These are phyloP conservation scores for Persicaria tinctoria DNA, from an alignment of 148 eudicot species.

Conservation along the genomic window DNA sequence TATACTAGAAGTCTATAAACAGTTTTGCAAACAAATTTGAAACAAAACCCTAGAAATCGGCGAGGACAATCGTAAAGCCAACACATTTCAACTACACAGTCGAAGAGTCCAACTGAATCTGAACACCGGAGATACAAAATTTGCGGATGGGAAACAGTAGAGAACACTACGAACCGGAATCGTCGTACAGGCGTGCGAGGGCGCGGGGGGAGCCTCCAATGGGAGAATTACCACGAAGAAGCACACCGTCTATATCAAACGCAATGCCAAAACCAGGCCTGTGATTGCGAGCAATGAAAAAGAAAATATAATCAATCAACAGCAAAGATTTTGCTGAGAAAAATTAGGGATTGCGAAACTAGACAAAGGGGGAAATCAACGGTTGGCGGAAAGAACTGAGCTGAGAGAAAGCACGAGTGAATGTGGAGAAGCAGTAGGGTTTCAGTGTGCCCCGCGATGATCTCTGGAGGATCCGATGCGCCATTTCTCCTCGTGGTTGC, in stretches of 20 bases:
- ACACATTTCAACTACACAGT: background rate
- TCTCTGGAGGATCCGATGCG: slow-evolving; percentile 10
- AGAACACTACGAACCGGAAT: slow-evolving; percentile 24
- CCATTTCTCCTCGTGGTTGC: slow-evolving; percentile 17
- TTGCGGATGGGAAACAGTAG: background rate
- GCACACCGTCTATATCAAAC: slow-evolving; percentile 66
- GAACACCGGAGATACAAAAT: background rate
- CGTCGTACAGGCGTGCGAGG: slow-evolving; percentile 31
- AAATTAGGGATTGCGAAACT: background rate
- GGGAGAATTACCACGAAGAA: slow-evolving; percentile 49
- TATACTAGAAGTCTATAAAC: background rate
- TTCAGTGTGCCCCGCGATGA: background rate
- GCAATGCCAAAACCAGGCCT: slow-evolving; percentile 60
- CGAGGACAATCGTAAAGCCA: background rate
- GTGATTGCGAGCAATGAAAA: background rate
- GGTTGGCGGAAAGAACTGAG: background rate
- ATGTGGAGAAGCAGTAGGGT: background rate
- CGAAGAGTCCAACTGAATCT: slow-evolving; percentile 3
- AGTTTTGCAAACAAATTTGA: background rate
- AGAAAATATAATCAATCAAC: background rate
- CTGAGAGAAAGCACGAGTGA: slow-evolving; percentile 4
- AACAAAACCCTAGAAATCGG: slow-evolving; percentile 6
- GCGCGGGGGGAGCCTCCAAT: slow-evolving; percentile 48
- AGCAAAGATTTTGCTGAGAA: background rate
- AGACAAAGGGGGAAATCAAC: background rate